phyloP scores from a whole-genome alignment of 768 basidiomycete genomes.

The Pisolithus albus region DNA sequence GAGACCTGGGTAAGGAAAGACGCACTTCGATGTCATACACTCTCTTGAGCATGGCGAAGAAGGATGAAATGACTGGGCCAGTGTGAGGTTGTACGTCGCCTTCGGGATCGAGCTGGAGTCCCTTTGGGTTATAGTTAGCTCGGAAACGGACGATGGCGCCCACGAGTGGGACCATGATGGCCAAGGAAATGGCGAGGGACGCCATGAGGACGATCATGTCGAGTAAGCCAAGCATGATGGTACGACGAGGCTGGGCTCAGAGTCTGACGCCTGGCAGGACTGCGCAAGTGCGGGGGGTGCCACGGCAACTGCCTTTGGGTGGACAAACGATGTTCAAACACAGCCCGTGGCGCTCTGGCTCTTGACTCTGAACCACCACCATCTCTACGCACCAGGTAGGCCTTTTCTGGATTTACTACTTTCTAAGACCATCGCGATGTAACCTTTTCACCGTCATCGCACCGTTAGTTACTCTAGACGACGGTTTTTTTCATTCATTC shows the following conservation, averaged over 20 bases:
- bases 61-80: slow-evolving; percentile 70
- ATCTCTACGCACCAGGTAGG: slow-evolving; percentile 8
- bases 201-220: slow-evolving; percentile 37
- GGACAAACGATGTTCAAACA: slow-evolving; percentile 15
- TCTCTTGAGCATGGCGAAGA: slow-evolving; percentile 65
- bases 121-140: slow-evolving; percentile 83
- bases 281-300: slow-evolving; percentile 2
- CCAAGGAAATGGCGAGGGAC: slow-evolving; percentile 48
- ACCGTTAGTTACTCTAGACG: too few relatives aligned
- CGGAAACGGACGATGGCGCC: slow-evolving; percentile 71
- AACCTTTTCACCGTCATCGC: too few relatives aligned
- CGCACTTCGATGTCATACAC: slow-evolving; percentile 69
- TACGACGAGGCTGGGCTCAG: neutral
- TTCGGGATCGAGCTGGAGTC: slow-evolving; percentile 71
- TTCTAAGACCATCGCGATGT: too few relatives aligned
- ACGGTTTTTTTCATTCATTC: too few relatives aligned
- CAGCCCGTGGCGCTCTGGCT: slow-evolving; percentile 3
- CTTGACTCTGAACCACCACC: slow-evolving; percentile 29
- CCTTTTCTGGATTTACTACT: neutral
- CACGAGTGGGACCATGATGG: slow-evolving; percentile 52
- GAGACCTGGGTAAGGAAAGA: neutral
- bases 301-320: slow-evolving; percentile 26
- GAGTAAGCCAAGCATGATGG: slow-evolving; percentile 29
- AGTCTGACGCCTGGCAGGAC: slow-evolving; percentile 1
- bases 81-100: slow-evolving; percentile 71